Evolutionary conservation across 1,139 yeast species (phyloP).

Genomic region (Geotrichum histeridarum): DNA sequence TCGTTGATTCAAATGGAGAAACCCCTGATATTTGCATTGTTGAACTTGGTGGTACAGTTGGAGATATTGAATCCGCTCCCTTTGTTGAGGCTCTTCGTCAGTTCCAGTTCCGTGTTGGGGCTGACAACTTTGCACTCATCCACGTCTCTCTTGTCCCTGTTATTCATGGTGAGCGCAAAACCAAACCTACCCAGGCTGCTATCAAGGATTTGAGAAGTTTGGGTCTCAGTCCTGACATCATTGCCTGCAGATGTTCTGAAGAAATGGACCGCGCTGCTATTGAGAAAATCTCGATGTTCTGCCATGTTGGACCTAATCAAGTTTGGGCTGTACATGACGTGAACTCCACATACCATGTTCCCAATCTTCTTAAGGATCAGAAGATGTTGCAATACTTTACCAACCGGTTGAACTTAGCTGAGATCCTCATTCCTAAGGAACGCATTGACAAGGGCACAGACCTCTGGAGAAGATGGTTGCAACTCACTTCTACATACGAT

Average conservation of each 20-base stretch:
- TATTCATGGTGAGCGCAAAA: conserved; percentile 96
- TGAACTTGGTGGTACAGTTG: conserved; percentile 98
- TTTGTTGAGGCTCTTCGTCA: conserved; percentile 98
- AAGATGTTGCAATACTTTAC: conserved; percentile 70
- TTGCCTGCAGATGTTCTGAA: conserved; percentile 94
- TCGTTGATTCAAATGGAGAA: conserved; percentile 87
- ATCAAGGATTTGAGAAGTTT: conserved; percentile 91
- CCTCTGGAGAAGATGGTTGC: conserved; percentile 73
- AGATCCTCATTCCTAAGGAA: conserved; percentile 48
- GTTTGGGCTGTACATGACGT: conserved; percentile 96
- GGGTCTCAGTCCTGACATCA: conserved; percentile 93
- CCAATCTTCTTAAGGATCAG: conserved; percentile 83
- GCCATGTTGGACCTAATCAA: conserved; percentile 97
- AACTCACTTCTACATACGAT: conserved; percentile 71
- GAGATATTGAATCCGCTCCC: conserved; percentile 98
- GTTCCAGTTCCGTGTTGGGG: conserved; percentile 94
- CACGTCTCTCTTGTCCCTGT: conserved; percentile 97
- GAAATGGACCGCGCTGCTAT: conserved; percentile 76
- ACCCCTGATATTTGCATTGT: conserved; percentile 90
- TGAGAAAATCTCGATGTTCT: conserved; percentile 96
- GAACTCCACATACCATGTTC: conserved; percentile 95
- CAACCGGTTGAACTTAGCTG: conserved; percentile 59
- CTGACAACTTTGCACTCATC: conserved; percentile 87
- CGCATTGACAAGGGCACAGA: conserved; percentile 60
- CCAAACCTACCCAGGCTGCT: conserved; percentile 99